These are phyloP conservation scores for Cadophora luteo-olivacea DNA, from an alignment of 2,329 filamentous ascomycete genomes.

Conservation along the genomic window DNA sequence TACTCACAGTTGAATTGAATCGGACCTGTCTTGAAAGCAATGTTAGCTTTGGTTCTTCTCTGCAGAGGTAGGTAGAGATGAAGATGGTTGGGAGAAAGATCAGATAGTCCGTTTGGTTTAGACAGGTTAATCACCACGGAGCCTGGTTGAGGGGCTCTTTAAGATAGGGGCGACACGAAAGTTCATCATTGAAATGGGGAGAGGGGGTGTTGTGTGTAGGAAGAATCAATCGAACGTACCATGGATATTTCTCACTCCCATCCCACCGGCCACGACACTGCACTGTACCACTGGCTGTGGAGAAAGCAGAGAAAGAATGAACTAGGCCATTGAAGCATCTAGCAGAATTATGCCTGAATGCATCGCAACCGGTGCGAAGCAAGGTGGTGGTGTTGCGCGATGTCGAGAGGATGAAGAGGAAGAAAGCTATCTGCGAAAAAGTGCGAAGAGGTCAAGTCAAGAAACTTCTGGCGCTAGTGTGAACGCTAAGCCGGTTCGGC, in stretches of 20 bases:
- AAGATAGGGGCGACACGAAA: slow-evolving; percentile 66
- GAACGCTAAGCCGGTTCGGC: not conserved
- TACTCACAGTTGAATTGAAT: slow-evolving; percentile 38
- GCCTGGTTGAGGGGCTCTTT: slow-evolving; percentile 47
- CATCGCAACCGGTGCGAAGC: not conserved
- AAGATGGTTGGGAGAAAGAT: slow-evolving; percentile 38
- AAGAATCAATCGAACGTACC: not conserved
- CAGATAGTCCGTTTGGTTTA: slow-evolving; percentile 63
- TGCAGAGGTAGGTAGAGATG: not conserved
- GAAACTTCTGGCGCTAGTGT: slow-evolving; percentile 12
- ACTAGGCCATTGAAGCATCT: not conserved
- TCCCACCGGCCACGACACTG: not conserved
- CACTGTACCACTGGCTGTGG: not conserved
- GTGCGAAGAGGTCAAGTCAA: slow-evolving; percentile 11
- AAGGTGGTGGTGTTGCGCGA: slow-evolving; percentile 10
- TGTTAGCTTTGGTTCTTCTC: slow-evolving; percentile 29
- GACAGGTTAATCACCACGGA: slow-evolving; percentile 65
- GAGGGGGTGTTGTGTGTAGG: slow-evolving; percentile 8
- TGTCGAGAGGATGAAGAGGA: not conserved
- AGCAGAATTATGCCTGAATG: not conserved
- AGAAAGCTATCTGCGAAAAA: not conserved
- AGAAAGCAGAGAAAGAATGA: not conserved
- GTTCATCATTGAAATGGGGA: slow-evolving; percentile 55
- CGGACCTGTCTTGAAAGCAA: slow-evolving; percentile 23
- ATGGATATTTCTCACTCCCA: not conserved